Evolutionary conservation across 179 eudicot genomes (phyloP).

Genomic region (Beta lomatogona): DNA sequence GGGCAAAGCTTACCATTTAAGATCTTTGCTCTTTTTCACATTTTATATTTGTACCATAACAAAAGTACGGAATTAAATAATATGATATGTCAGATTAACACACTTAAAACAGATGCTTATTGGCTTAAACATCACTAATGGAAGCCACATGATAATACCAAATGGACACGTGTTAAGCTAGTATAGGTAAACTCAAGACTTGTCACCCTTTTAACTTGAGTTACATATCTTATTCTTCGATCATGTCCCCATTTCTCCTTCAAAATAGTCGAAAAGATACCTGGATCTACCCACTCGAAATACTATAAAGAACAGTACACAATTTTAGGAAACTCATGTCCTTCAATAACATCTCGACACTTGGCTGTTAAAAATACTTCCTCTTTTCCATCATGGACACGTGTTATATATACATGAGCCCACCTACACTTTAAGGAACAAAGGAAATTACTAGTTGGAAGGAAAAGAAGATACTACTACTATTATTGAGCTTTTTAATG

Average conservation of each 20-base stretch:
- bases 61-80: not conserved
- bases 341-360: constrained; percentile 14
- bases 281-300: not conserved
- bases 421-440: constrained; percentile 14
- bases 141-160: constrained; percentile 7
- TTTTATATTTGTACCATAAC: not conserved
- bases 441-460: constrained; percentile 3
- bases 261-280: constrained; percentile 15
- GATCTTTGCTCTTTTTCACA: not conserved
- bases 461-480: constrained; percentile 2
- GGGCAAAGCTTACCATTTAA: not conserved
- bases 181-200: constrained; percentile 2
- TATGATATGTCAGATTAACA: not conserved
- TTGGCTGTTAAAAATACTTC: not conserved
- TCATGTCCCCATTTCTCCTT: constrained; percentile 20
- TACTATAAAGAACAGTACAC: not conserved
- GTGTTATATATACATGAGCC: not conserved
- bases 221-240: not conserved
- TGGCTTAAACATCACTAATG: not conserved
- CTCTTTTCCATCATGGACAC: constrained; percentile 1
- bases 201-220: constrained; percentile 21
- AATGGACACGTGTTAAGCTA: constrained; percentile 4
- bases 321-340: not conserved
- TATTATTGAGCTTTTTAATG: not conserved
- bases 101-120: not conserved